Evolutionary conservation across 495 filamentous ascomycete genomes (phyloP).

Genomic region (Achaetomiella virescens): DNA sequence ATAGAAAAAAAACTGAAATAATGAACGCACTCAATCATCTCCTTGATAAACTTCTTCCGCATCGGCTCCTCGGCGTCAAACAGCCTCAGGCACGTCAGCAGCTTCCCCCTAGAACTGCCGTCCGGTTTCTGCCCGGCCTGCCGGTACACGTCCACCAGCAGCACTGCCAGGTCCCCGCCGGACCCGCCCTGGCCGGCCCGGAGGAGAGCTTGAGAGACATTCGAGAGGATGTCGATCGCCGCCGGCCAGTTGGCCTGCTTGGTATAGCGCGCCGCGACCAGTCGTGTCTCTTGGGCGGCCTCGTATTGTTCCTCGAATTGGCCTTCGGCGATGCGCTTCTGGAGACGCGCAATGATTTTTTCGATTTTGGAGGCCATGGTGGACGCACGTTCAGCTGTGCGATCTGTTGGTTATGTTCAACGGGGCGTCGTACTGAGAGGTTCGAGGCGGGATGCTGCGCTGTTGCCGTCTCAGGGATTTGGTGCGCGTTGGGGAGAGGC

Average conservation of each 20-base stretch:
- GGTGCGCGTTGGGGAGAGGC: no score
- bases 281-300: slow-evolving; percentile 93
- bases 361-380: slow-evolving; percentile 36
- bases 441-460: no score
- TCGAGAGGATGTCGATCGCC: slow-evolving; percentile 79
- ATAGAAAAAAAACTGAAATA: background rate
- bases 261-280: slow-evolving; percentile 85
- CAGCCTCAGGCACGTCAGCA: slow-evolving; percentile 60
- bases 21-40: slow-evolving; percentile 65
- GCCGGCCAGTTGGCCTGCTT: slow-evolving; percentile 76
- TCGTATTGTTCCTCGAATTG: slow-evolving; percentile 71
- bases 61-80: slow-evolving; percentile 82
- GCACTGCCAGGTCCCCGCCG: slow-evolving; percentile 81
- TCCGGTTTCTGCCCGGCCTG: slow-evolving; percentile 72
- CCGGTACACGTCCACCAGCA: slow-evolving; percentile 81
- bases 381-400: background rate
- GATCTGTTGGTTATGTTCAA: background rate
- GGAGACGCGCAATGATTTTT: slow-evolving; percentile 45
- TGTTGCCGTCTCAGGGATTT: no score
- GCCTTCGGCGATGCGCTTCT: slow-evolving; percentile 77
- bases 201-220: slow-evolving; percentile 76
- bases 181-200: slow-evolving; percentile 86
- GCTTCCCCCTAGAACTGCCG: slow-evolving; percentile 53
- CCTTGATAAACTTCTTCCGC: slow-evolving; percentile 82
- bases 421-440: background rate